Evolutionary conservation across 2,329 filamentous ascomycete species (phyloP), one percentile per base, ranked within the genome.

Genomic region (Zelopaecilomyces penicillatus): DNA sequence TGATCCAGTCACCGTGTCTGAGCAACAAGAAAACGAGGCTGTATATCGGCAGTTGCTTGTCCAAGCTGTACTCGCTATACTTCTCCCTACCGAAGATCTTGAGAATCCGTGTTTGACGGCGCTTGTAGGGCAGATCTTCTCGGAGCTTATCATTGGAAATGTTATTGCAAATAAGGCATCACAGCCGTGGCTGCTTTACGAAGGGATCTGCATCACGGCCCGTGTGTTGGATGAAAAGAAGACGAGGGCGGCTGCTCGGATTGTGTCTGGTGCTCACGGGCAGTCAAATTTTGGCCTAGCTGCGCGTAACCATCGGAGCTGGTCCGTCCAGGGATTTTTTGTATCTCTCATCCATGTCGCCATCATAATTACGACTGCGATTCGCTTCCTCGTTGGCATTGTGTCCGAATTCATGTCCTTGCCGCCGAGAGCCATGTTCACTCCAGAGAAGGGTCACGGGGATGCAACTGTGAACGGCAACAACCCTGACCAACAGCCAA

Each of bases 11-110:
- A 73, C 73, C 37, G 61, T 73, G 39, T 61, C 71, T 47, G 70
- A 78, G 45, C 89, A 95, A 67, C 70, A 72, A 46, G 77, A 84
- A 49, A 91, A 89, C 57, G 93, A 97, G 68, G 74, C 75, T 28
- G 74, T 80, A 38, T 97, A 96, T 71, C 85, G 91, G 54, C 87
- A 95, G 59, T 71, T 97, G 45, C 73, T 97, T n/a, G 83, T 90
- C 11, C 82, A 90, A 58, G 87, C 84, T 30, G 74, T 89, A 33
- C 70, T 98, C 50, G 83, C 87, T 27, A 74, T 95, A 42, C 75
- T 98, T 11, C 74, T 98, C 19, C 93, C 93, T 7, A 93, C 89
- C 11, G 91, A 97, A 58, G 91, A 97, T 62, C 71, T 97, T 34
- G 82, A 91, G 57, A 97, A 95, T 62, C 80, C 80, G 43, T 95